A percentile compares a stretch with the other conserved stretches of the same genome.
Conservation (phyloP, 2,329 filamentous ascomycete species). For the Exophiala lecanii-corni region DNA sequence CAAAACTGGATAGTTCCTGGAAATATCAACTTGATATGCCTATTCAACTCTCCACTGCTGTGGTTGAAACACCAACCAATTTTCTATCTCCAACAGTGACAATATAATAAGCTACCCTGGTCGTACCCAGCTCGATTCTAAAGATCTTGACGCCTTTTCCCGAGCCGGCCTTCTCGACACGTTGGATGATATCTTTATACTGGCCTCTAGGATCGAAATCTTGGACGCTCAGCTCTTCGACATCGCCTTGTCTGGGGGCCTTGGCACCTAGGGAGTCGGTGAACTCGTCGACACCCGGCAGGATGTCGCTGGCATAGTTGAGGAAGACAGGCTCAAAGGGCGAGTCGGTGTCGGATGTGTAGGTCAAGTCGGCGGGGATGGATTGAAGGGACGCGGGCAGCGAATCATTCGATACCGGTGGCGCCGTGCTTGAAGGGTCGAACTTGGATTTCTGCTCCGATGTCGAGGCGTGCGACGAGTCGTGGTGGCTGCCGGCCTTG, state of each 20-base stretch:
- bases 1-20: too few species aligned
- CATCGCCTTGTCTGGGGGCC: slow-evolving; percentile 37
- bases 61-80: slow-evolving; percentile 72
- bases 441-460: slow-evolving; percentile 18
- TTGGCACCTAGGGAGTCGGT: slow-evolving; percentile 59
- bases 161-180: slow-evolving; percentile 28
- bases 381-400: slow-evolving; percentile 43
- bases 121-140: slow-evolving; percentile 55
- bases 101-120: slow-evolving; percentile 67
- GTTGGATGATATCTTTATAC: slow-evolving; percentile 63
- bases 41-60: slow-evolving; percentile 70
- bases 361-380: slow-evolving; percentile 56
- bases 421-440: slow-evolving; percentile 15
- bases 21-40: too few species aligned
- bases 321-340: slow-evolving; percentile 74
- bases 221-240: slow-evolving; percentile 62
- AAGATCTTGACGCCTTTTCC: slow-evolving; percentile 60
- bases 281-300: slow-evolving; percentile 57
- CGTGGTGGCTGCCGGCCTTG: slow-evolving; percentile 28
- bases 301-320: slow-evolving; percentile 48
- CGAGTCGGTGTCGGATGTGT: slow-evolving; percentile 72
- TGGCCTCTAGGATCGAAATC: slow-evolving; percentile 70
- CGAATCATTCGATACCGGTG: too few species aligned
- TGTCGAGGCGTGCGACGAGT: slow-evolving; percentile 17
- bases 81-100: slow-evolving; percentile 59